These are phyloP conservation scores for Pseudogymnoascus sp. DNA, from an alignment of 2,329 filamentous ascomycete genomes.

Conservation along the genomic window DNA sequence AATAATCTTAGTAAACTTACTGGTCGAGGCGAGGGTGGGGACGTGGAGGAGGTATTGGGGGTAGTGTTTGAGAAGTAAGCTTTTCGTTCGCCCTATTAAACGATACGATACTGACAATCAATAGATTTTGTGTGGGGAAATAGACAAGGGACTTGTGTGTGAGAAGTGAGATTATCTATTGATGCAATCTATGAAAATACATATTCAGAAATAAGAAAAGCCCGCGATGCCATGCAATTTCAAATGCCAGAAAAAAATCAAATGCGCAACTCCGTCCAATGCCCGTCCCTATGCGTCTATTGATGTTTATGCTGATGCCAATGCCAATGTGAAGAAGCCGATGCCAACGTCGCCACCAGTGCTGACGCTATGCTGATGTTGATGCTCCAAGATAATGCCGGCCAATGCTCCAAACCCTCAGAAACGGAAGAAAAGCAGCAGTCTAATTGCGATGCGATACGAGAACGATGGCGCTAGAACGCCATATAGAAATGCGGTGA, in stretches of 20 bases:
- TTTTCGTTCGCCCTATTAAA: not conserved
- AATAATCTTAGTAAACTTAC: constrained; percentile 78
- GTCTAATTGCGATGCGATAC: constrained; percentile 3
- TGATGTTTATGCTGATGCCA: not conserved
- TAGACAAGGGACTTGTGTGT: not conserved
- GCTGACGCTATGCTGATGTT: not conserved
- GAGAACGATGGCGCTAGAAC: not conserved
- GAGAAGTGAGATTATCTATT: constrained; percentile 10
- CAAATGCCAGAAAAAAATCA: not conserved
- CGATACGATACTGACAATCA: not conserved
- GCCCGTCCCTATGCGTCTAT: not conserved
- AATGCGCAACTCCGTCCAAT: constrained; percentile 5
- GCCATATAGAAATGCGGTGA: not conserved
- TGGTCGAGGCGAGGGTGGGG: constrained; percentile 71
- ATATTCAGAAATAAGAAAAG: not conserved
- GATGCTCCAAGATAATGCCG: not conserved
- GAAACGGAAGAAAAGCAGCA: not conserved
- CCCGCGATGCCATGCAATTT: not conserved
- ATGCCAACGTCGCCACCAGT: not conserved
- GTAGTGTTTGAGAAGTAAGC: constrained; percentile 91
- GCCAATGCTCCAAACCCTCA: not conserved
- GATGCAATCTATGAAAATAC: constrained; percentile 9
- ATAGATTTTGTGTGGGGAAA: constrained; percentile 7
- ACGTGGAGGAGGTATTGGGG: constrained; percentile 91
- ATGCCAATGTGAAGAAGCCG: not conserved